Conservation (phyloP, 768 basidiomycete genomes). For the Mycena capillaripes region DNA sequence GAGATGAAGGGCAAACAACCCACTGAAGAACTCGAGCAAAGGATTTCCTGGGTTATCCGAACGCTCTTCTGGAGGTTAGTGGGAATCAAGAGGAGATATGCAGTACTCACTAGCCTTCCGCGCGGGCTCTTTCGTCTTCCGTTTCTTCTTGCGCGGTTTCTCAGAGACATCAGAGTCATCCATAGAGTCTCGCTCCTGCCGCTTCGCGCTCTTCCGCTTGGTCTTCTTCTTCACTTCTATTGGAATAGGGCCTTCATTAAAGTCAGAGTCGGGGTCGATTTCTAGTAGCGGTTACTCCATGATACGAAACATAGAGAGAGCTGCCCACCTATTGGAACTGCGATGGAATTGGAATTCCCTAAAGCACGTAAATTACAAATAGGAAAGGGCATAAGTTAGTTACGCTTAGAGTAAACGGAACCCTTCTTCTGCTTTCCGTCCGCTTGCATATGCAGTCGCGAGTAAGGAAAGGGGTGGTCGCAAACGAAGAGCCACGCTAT, state of each 20-base stretch:
- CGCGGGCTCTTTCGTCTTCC: neutral
- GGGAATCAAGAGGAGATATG: neutral
- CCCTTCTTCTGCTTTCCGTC: conserved; percentile 15
- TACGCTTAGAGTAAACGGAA: conserved; percentile 49
- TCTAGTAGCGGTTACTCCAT: conserved; percentile 43
- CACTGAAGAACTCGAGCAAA: conserved; percentile 65
- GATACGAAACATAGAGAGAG: neutral
- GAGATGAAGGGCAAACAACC: conserved; percentile 20
- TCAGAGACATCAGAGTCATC: conserved; percentile 7
- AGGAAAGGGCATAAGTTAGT: neutral
- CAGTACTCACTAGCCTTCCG: conserved; percentile 5
- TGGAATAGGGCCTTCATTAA: conserved; percentile 57
- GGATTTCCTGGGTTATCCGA: conserved; percentile 50
- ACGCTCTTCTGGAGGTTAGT: neutral
- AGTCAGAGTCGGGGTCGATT: conserved; percentile 65
- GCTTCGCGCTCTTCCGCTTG: conserved; percentile 44
- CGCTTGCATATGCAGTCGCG: neutral
- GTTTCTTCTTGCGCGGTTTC: conserved; percentile 18
- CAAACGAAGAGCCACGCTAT: neutral
- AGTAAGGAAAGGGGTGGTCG: neutral
- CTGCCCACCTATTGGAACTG: conserved; percentile 52
- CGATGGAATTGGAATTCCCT: conserved; percentile 45
- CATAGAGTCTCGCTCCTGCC: conserved; percentile 29
- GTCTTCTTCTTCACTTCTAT: conserved; percentile 26
- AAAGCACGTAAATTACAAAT: neutral